Conservation (phyloP, 306 rosid genomes). For the Macrotyloma uniflorum region DNA sequence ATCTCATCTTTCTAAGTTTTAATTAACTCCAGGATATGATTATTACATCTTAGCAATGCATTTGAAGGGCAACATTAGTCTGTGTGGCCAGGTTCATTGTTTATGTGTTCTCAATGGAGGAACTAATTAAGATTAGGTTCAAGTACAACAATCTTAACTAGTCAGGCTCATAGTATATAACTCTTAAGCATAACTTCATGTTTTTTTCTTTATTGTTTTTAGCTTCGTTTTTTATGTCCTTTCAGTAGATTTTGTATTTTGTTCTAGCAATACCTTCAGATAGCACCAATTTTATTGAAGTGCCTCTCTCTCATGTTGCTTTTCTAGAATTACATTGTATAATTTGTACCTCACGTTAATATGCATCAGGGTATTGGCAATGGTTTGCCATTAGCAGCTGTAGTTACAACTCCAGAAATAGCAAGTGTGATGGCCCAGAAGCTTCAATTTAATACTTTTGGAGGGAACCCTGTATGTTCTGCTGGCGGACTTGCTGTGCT, state of each 20-base stretch:
- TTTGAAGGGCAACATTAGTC: conserved; percentile 16
- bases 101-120: too few species aligned
- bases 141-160: neutral
- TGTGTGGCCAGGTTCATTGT: neutral
- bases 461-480: conserved; percentile 82
- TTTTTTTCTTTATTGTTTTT: neutral
- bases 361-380: conserved; percentile 74
- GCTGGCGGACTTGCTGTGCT: conserved; percentile 81
- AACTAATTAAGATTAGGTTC: neutral
- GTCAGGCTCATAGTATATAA: neutral
- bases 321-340: neutral
- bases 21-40: neutral
- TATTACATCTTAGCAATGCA: neutral
- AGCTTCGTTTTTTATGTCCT: neutral
- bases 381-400: conserved; percentile 82
- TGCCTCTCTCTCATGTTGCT: neutral
- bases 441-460: conserved; percentile 71
- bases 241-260: neutral
- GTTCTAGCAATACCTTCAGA: neutral
- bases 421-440: conserved; percentile 71
- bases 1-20: neutral
- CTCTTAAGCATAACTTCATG: neutral
- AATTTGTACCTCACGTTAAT: neutral
- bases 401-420: conserved; percentile 74
- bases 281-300: conserved; percentile 3